These are phyloP conservation scores for Alternaria longipes DNA, from an alignment of 2,329 filamentous ascomycete genomes.

Conservation along the genomic window DNA sequence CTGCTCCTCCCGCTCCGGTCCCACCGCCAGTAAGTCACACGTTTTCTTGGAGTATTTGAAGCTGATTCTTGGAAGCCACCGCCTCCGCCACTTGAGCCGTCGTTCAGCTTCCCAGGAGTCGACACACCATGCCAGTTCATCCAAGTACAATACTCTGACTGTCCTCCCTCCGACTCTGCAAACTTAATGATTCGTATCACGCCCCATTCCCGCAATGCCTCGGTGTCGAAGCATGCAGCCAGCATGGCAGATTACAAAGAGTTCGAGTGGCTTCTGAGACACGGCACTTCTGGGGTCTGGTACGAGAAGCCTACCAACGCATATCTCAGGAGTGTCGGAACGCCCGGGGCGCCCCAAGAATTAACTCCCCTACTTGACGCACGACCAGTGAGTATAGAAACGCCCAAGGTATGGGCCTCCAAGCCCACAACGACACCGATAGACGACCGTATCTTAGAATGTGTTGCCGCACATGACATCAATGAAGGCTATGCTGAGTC, in stretches of 20 bases:
- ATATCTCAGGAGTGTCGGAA: constrained; percentile 21
- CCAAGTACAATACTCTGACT: too few species aligned
- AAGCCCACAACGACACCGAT: constrained; percentile 39
- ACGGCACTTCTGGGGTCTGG: constrained; percentile 39
- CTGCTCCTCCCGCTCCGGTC: too few species aligned
- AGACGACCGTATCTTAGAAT: constrained; percentile 42
- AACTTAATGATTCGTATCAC: too few species aligned
- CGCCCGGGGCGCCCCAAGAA: constrained; percentile 17
- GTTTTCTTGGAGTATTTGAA: too few species aligned
- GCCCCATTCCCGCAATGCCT: too few species aligned
- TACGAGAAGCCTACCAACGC: constrained; percentile 38
- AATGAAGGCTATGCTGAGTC: constrained; percentile 23
- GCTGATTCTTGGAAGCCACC: too few species aligned
- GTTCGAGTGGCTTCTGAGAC: constrained; percentile 39
- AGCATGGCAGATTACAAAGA: constrained; percentile 40
- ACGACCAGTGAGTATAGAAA: constrained; percentile 31
- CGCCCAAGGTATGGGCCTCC: constrained; percentile 42
- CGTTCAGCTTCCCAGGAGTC: too few species aligned
- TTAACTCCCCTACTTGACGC: constrained; percentile 25
- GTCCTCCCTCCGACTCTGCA: too few species aligned
- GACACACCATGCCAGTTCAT: too few species aligned
- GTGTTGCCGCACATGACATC: constrained; percentile 24
- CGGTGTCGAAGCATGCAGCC: too few species aligned
- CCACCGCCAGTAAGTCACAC: too few species aligned
- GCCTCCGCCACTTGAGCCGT: too few species aligned